Evolutionary conservation across 441 rosid genomes (phyloP), one percentile per base, ranked within the genome.

Genomic region (Adansonia gregorii): DNA sequence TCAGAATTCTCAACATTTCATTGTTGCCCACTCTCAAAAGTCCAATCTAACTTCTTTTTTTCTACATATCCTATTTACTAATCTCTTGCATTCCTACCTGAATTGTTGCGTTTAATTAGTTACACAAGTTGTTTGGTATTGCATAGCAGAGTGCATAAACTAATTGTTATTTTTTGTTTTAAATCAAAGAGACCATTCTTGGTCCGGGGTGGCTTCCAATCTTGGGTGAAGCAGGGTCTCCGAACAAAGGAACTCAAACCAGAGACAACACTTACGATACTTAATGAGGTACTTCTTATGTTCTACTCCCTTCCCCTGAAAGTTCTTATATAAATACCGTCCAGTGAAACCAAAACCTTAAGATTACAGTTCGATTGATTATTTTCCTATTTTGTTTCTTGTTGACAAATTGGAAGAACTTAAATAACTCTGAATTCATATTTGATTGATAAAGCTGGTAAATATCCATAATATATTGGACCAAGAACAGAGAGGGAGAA

Each of bases 141-240:
- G 51, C 60, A 9, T 51, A 64, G 14, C 8, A 24, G 74, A 35
- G 27, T 14, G 31, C 76, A n/a, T 19, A 24, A 70, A 11, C 78
- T 83, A 65, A 80, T 75, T 76, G 45, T 8, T 75, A 10, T 56
- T 45, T 78, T 82, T 49, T 74, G 49, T 68, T 76, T 79, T 80
- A 52, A 76, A 73, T 83, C 76, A 77, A 89, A 96, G 98, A 88
- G 83, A 75, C 84, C 99, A 51, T 96, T 89, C 84, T 56, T 93
- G 88, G 88, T 94, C 75, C 88, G 87, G 82, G 99, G 94, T 65
- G 99, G 98, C 76, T 96, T 83, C 86, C 88, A 86, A 78, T 87
- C 97, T 78, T 94, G 99, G 99, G 84, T 73, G 72, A 89, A 87
- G 45, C 83, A 91, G 80, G 96, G 94, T 82, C 90, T 90, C 64